Evolutionary conservation across 2,329 filamentous ascomycete species (phyloP), one percentile per base, ranked within the genome.

Genomic region (Aquanectria penicillioides): DNA sequence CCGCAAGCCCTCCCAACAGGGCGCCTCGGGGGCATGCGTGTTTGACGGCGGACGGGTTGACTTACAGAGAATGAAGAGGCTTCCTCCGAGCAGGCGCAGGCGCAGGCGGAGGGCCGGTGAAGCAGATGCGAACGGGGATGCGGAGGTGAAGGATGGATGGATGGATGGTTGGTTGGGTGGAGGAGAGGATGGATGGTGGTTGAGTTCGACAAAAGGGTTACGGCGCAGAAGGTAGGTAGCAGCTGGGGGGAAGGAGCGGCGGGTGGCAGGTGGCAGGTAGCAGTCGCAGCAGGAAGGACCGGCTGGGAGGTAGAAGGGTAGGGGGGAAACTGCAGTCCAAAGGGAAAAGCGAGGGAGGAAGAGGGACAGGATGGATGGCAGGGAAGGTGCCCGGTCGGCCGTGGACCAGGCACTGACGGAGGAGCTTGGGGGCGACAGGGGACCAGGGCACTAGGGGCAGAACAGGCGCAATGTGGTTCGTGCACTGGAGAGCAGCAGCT

Each of bases 181-280:
- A 44, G 56, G 59, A 59, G 62, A n/a, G 47, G 57, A 63, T 63
- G 62, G 65, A 69, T 57, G 62, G 59, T 59, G 40, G 57, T 48
- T 63, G 64, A 66, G 65, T 52, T 58, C 55, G 57, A 52, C 49
- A 63, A 67, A 67, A 70, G 69, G 62, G 64, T 59, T 64, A 59
- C 59, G 64, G 65, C 64, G 59, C 62, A 54, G 64, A 59, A 36
- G 31, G 60, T 56, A 64, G 59, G 64, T 59, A 59, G 58, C 54
- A 65, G 61, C 59, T 62, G 47, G 62, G 63, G 61, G 47, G 57
- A 37, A 11, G 59, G 53, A 60, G 63, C 61, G 64, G 41, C 55
- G 54, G 44, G 61, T 66, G 56, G 53, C 40, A 62, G 48, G 57
- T 60, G 55, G 63, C 43, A 56, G 52, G 62, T 57, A 37, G 40